Base-by-base conservation (phyloP, 371 early-diverging fungal genomes). In the Apophysomyces sp. region DNA sequence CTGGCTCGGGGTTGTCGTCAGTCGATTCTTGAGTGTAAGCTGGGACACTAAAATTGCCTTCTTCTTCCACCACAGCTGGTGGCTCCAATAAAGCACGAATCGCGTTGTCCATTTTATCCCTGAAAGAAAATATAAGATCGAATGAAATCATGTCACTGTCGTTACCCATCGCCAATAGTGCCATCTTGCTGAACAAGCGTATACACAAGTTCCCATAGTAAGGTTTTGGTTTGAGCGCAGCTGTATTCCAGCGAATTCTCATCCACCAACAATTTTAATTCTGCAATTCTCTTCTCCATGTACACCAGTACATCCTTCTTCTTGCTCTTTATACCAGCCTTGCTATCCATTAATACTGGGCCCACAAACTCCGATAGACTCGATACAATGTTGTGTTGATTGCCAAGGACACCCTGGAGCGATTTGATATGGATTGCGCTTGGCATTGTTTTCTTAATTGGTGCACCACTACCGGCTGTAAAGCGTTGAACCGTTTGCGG, bases 401-500 rank as follows among this genome's bases (percentile, higher is more conserved):
- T 63, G 12, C 66, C 60, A 9, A 72, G 27, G n/a, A 76, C 55
- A 9, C 78, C 75, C 44, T 77, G 76, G 15, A 91, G 62, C 15
- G 66, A 65, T 32, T 73, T 72, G 9, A 91, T 65, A n/a, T 76
- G 67, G 24, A 91, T 71, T 28, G 77, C 78, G 7, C 86, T 84
- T 28, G 89, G 87, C 59, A 82, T 81, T 31, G 72, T 70, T 63
- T 85, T 89, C 30, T 77, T 78, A 52, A 80, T 74, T 37, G 81
- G 76, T 7, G 69, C 63, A 36, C 63, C 67, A 15, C 85, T 86
- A 28, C 60, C 65, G 21, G 55, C 65, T 24, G 75, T 74, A 37
- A 87, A 89, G 5, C 91, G 86, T 67, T 86, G 89, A 4, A 89
- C 88, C 4, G 82, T 78, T 29, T 78, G 87, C 24, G 94, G 95